Percentiles rank a stretch among this genome's conserved stretches.
Evolutionary conservation across 2,329 filamentous ascomycete genomes (phyloP).

Genomic region (Fusarium paranaense): DNA sequence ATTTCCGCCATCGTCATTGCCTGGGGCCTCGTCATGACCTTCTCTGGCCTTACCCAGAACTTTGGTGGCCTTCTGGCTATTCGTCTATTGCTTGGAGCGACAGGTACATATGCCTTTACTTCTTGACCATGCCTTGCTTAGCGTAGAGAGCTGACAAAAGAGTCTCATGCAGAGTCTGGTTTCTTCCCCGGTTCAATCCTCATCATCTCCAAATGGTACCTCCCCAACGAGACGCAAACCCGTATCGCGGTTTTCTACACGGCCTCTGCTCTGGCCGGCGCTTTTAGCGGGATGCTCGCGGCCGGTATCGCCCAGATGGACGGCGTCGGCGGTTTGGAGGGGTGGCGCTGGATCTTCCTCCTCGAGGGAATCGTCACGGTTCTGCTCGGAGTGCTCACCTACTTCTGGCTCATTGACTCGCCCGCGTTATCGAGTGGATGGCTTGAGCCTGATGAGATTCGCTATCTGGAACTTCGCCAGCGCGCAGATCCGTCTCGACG

Average conservation of each 20-base stretch:
- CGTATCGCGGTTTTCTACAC: slow-evolving; percentile 44
- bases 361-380: slow-evolving; percentile 43
- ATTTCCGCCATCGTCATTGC: not conserved
- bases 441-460: slow-evolving; percentile 12
- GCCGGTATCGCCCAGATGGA: slow-evolving; percentile 24
- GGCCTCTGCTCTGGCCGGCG: slow-evolving; percentile 27
- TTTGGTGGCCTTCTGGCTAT: not conserved
- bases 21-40: not conserved
- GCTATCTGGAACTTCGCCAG: slow-evolving; percentile 8
- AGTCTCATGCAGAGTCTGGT: slow-evolving; percentile 20
- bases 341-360: slow-evolving; percentile 38
- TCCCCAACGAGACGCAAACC: slow-evolving; percentile 36
- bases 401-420: slow-evolving; percentile 55
- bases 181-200: slow-evolving; percentile 43
- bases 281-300: slow-evolving; percentile 31
- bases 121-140: not conserved
- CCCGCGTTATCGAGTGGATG: not conserved
- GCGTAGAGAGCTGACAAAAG: not conserved
- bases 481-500: not conserved
- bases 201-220: slow-evolving; percentile 43
- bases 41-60: not conserved
- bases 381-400: slow-evolving; percentile 54
- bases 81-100: not conserved
- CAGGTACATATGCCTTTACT: not conserved
- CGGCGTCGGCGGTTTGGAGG: slow-evolving; percentile 15